A percentile compares a stretch with the other conserved stretches of the same genome.
Conservation (phyloP, 495 filamentous ascomycete genomes). For the Venustampulla echinocandica region DNA sequence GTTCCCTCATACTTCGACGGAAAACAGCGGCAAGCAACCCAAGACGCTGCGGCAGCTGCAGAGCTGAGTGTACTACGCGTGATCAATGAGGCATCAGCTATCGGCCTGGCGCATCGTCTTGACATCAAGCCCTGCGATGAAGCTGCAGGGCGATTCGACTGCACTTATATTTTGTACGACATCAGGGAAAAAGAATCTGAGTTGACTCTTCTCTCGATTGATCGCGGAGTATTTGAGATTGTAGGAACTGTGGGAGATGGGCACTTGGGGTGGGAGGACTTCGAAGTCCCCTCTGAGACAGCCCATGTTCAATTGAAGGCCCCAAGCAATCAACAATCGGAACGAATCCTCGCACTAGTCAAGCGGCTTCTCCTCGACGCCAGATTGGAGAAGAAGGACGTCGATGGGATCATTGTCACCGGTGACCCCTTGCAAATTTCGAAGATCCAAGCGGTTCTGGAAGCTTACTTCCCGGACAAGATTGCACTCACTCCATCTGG, state of each 20-base stretch:
- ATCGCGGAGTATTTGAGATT: not conserved
- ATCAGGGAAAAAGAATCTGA: not conserved
- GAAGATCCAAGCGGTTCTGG: slow-evolving; percentile 83
- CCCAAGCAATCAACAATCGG: not conserved
- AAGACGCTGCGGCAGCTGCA: slow-evolving; percentile 86
- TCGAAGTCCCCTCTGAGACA: not conserved
- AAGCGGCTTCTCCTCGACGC: slow-evolving; percentile 89
- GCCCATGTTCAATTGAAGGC: not conserved
- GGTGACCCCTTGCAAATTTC: slow-evolving; percentile 89
- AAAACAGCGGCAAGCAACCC: slow-evolving; percentile 89
- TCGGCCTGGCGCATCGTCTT: slow-evolving; percentile 74
- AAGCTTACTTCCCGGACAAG: slow-evolving; percentile 88
- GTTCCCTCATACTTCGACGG: slow-evolving; percentile 98
- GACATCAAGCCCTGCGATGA: slow-evolving; percentile 63
- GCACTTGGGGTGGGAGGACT: not conserved
- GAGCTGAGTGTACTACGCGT: slow-evolving; percentile 91
- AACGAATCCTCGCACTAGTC: slow-evolving; percentile 68
- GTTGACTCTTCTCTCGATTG: not conserved
- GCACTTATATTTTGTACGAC: not conserved
- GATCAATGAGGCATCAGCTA: slow-evolving; percentile 83
- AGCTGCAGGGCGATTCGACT: slow-evolving; percentile 40
- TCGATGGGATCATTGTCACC: slow-evolving; percentile 80
- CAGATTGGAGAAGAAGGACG: slow-evolving; percentile 73
- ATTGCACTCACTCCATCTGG: slow-evolving; percentile 73
- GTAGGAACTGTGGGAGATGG: not conserved